Evolutionary conservation across 106 monocot genomes (phyloP), one percentile per base, ranked within the genome.

Genomic region (Allium sativum): DNA sequence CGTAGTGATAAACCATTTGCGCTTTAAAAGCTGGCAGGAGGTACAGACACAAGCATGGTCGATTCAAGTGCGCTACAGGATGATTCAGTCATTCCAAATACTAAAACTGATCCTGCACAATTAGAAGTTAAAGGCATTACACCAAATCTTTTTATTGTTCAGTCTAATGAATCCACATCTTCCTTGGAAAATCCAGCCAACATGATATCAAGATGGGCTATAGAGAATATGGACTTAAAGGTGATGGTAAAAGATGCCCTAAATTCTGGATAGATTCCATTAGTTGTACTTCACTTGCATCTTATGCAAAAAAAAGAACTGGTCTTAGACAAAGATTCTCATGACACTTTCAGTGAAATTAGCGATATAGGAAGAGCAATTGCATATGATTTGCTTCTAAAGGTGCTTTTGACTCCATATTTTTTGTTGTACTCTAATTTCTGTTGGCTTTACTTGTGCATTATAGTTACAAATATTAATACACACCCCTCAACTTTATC

Each of bases 241-340:
- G 69, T 77, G 60, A 76, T 98, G 64, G 96, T 98, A 1, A 78
- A 77, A 82, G 96, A 98, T 70, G 96, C 96, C 63, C 61, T 98
- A 73, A 20, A 66, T 15, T 77, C 80, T 45, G 91, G 80, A 45
- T 79, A 82, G 48, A 84, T 98, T 40, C 96, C 91, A 68, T 68
- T 88, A 58, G 91, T 87, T 9, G 96, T 88, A 61, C 79, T 91
- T 70, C 91, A 87, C 69, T 53, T 98, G 51, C 90, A 87, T 52
- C 78, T 91, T 68, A 71, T 80, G 45, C 84, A 56, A 42, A 75
- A 68, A 41, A 78, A 67, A 59, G 72, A 84, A 66, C 62, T 72
- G 65, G 73, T 31, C n/a, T 55, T 64, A 65, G 77, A 69, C 46
- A 73, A 85, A 61, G 76, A 79, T 31, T 45, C 68, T 71, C 56